Evolutionary conservation across 768 basidiomycete species (phyloP).

Genomic region (Aureoboletus auriporus): DNA sequence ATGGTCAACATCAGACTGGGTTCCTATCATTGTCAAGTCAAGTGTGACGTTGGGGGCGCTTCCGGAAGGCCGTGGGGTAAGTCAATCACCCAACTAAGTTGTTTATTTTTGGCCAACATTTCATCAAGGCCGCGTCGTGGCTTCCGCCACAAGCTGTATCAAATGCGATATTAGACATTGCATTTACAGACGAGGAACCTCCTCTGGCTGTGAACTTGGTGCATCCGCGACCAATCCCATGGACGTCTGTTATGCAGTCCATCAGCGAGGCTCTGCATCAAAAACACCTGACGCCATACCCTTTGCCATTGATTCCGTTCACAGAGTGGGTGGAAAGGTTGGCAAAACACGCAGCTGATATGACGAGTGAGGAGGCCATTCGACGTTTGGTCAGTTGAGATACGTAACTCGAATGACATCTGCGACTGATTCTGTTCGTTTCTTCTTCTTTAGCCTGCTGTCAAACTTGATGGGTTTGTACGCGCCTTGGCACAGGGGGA

Average conservation of each 20-base stretch:
- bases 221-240: conserved; percentile 29
- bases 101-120: not conserved
- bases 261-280: conserved; percentile 18
- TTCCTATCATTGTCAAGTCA: conserved; percentile 36
- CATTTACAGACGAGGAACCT: conserved; percentile 17
- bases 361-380: conserved; percentile 22
- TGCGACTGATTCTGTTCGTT: not conserved
- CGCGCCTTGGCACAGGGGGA: conserved; percentile 18
- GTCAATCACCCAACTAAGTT: not conserved
- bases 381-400: conserved; percentile 26
- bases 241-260: conserved; percentile 21
- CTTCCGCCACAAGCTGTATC: conserved; percentile 28
- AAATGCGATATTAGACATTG: conserved; percentile 25
- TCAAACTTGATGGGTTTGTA: conserved; percentile 31
- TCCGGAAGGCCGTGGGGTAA: conserved; percentile 28
- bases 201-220: conserved; percentile 29
- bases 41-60: conserved; percentile 27
- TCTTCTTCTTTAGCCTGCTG: conserved; percentile 26
- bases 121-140: conserved; percentile 24
- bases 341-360: conserved; percentile 6
- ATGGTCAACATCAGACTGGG: conserved; percentile 36
- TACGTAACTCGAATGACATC: conserved; percentile 31
- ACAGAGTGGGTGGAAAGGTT: conserved; percentile 26
- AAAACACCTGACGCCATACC: conserved; percentile 1
- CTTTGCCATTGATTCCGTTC: conserved; percentile 31